phyloP scores from a whole-genome alignment of 179 eudicot species.

The Patellifolia procumbens region DNA sequence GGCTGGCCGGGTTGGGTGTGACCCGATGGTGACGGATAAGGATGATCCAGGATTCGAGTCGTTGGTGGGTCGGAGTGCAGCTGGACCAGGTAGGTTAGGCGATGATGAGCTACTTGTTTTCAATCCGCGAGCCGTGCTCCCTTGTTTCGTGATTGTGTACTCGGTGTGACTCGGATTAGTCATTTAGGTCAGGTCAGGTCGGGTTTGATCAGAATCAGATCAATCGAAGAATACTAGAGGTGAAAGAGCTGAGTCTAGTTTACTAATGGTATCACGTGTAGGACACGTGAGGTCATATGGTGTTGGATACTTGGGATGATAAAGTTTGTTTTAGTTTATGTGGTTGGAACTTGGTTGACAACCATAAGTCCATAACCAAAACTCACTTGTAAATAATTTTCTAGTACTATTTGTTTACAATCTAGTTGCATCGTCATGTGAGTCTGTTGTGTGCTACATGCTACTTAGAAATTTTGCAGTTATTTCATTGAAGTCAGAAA shows the following conservation, averaged over 20 bases:
- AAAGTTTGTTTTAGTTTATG: slow-evolving; percentile 2
- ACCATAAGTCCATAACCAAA: neutral
- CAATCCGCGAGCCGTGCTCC: slow-evolving; percentile 77
- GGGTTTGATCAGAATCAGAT: neutral
- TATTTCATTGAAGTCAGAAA: neutral
- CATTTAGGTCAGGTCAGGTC: neutral
- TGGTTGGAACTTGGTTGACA: slow-evolving; percentile 29
- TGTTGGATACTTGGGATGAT: neutral
- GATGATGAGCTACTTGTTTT: slow-evolving; percentile 78
- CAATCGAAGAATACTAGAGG: too few relatives aligned
- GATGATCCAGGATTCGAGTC: slow-evolving; percentile 74
- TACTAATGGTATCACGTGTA: slow-evolving; percentile 24
- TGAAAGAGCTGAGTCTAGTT: neutral
- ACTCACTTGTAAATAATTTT: slow-evolving; percentile 30
- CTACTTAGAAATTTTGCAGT: neutral
- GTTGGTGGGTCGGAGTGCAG: slow-evolving; percentile 40
- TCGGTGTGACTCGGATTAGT: slow-evolving; percentile 34
- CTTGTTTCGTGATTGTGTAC: slow-evolving; percentile 78
- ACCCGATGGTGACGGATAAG: slow-evolving; percentile 45
- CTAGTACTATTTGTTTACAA: neutral
- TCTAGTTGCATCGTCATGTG: slow-evolving; percentile 12
- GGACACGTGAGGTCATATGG: slow-evolving; percentile 27
- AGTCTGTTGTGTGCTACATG: slow-evolving; percentile 1
- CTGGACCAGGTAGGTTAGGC: slow-evolving; percentile 33
- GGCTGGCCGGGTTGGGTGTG: slow-evolving; percentile 85